These are phyloP conservation scores for Diplodia scrobiculata DNA, from an alignment of 2,329 filamentous ascomycete genomes.

Conservation along the genomic window DNA sequence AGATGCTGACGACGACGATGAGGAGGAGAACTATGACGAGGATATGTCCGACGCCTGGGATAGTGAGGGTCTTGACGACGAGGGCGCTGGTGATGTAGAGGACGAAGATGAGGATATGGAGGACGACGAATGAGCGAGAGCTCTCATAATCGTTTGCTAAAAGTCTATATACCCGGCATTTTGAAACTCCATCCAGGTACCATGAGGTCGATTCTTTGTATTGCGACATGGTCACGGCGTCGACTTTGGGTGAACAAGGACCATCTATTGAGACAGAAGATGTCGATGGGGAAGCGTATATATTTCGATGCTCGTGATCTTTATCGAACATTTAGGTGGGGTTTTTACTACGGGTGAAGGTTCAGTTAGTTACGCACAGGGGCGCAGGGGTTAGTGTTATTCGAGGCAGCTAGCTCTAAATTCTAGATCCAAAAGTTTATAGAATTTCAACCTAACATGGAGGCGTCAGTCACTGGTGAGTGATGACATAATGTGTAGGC, in stretches of 20 bases:
- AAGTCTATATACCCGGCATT: constrained; percentile 7
- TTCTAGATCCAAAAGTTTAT: too few species aligned
- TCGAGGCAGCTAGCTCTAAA: too few species aligned
- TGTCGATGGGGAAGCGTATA: not conserved
- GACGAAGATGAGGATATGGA: constrained; percentile 46
- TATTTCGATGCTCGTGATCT: too few species aligned
- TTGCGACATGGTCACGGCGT: not conserved
- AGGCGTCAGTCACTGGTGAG: too few species aligned
- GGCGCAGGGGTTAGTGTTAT: too few species aligned
- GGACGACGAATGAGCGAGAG: constrained; percentile 29
- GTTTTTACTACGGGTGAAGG: not conserved
- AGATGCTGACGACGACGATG: constrained; percentile 48
- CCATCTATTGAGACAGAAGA: not conserved
- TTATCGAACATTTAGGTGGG: too few species aligned
- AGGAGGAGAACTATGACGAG: constrained; percentile 46
- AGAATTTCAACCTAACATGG: too few species aligned
- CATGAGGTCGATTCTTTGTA: not conserved
- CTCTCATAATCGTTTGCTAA: not conserved
- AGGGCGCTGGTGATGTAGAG: constrained; percentile 51
- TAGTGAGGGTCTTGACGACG: constrained; percentile 58
- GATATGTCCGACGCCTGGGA: constrained; percentile 54
- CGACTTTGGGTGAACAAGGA: not conserved
- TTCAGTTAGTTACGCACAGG: too few species aligned
- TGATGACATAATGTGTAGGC: too few species aligned
- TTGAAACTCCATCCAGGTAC: not conserved